Evolutionary conservation across 2,329 filamentous ascomycete species (phyloP).

Genomic region (Chrysoporthe austroafricana): DNA sequence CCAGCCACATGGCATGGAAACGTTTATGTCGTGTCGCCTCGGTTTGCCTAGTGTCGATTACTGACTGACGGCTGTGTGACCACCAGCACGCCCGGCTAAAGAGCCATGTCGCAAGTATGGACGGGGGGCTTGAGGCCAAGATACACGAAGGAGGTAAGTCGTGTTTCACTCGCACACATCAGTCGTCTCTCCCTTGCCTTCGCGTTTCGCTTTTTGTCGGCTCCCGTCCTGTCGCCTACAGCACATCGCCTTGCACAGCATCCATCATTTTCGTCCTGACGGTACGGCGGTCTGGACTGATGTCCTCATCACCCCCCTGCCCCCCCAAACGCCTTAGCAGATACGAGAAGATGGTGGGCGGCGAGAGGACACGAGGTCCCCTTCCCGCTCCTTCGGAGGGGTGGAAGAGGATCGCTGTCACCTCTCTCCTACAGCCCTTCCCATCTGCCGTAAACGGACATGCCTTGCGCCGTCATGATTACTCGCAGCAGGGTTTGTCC

Average conservation of each 20-base stretch:
- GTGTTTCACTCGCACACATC: constrained; percentile 10
- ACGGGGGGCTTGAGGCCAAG: constrained; percentile 84
- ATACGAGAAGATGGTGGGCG: constrained; percentile 22
- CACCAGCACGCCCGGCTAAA: constrained; percentile 84
- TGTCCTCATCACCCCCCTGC: background rate
- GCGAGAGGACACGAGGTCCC: constrained; percentile 16
- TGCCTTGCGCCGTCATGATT: constrained; percentile 43
- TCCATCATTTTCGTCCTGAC: constrained; percentile 6
- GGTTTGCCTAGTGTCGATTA: constrained; percentile 43
- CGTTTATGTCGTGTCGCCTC: constrained; percentile 30
- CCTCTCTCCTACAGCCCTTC: constrained; percentile 27
- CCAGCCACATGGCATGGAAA: constrained; percentile 27
- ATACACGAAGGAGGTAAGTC: constrained; percentile 90
- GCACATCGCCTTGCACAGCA: constrained; percentile 22
- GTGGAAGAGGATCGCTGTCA: constrained; percentile 28
- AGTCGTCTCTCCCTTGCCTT: background rate
- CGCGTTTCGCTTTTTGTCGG: constrained; percentile 37
- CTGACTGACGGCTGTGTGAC: constrained; percentile 29
- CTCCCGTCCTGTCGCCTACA: constrained; percentile 27
- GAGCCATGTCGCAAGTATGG: constrained; percentile 85
- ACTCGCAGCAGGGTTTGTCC: constrained; percentile 40
- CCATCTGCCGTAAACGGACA: constrained; percentile 31
- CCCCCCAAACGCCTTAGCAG: constrained; percentile 12
- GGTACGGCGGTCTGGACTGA: constrained; percentile 11
- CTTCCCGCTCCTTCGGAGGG: constrained; percentile 1